A percentile compares a stretch with the other conserved stretches of the same genome.
phyloP scores from a whole-genome alignment of 164 flowering plant species.

The Protea cynaroides region DNA sequence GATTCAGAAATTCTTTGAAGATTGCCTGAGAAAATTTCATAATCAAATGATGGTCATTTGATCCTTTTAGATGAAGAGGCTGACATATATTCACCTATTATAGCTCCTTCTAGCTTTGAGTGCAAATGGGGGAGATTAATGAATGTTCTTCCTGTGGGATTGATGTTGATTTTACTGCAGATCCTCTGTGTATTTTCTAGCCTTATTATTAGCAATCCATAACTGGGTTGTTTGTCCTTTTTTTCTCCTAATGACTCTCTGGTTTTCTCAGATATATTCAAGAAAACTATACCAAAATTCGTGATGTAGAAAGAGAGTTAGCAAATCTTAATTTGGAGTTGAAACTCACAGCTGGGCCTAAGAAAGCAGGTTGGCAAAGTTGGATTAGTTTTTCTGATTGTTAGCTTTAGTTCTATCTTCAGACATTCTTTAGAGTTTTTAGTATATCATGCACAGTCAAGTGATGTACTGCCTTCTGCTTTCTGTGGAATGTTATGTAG shows the following conservation, averaged over 20 bases:
- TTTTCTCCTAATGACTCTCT: slow-evolving; percentile 5
- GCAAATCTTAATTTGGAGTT: slow-evolving; percentile 71
- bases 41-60: no score
- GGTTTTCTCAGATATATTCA: slow-evolving; percentile 62
- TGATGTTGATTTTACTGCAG: no score
- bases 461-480: slow-evolving; percentile 7
- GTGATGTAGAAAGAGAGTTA: slow-evolving; percentile 90
- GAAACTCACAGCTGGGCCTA: slow-evolving; percentile 97
- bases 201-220: not conserved
- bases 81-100: no score
- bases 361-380: slow-evolving; percentile 73
- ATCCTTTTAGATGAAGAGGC: no score
- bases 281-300: slow-evolving; percentile 91
- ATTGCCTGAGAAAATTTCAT: no score
- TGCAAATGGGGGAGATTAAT: no score
- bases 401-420: slow-evolving; percentile 5
- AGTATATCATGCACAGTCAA: slow-evolving; percentile 3
- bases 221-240: slow-evolving; percentile 1
- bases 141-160: no score
- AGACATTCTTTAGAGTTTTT: not conserved
- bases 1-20: no score
- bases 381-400: slow-evolving; percentile 4
- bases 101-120: no score
- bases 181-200: no score
- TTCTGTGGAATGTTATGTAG: slow-evolving; percentile 24